Percentiles rank a stretch among this genome's conserved stretches.
phyloP scores from a whole-genome alignment of 2,329 filamentous ascomycete genomes.

The Chlorencoelia australis region DNA sequence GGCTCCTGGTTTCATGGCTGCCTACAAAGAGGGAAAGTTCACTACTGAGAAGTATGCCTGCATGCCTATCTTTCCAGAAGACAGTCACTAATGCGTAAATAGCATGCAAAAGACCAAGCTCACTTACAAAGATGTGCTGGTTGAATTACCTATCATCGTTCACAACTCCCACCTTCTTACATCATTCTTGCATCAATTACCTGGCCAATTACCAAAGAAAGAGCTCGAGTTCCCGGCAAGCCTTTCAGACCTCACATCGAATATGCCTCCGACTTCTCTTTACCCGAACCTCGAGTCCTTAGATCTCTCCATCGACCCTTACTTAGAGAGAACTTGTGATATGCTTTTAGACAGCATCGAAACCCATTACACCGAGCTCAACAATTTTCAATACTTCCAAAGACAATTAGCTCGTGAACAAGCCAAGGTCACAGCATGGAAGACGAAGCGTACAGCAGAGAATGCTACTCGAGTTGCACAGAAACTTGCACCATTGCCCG shows the following conservation, averaged over 20 bases:
- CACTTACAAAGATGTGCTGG: constrained; percentile 84
- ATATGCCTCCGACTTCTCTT: constrained; percentile 54
- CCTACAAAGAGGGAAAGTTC: constrained; percentile 94
- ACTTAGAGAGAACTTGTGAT: constrained; percentile 97
- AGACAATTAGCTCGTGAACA: constrained; percentile 89
- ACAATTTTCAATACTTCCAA: constrained; percentile 98
- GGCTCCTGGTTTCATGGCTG: constrained; percentile 76
- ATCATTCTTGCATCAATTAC: constrained; percentile 87
- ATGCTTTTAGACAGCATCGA: constrained; percentile 94
- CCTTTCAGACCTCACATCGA: constrained; percentile 64
- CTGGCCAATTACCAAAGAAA: constrained; percentile 51
- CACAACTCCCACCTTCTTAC: constrained; percentile 98
- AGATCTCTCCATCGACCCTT: constrained; percentile 90
- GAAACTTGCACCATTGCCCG: constrained; percentile 81
- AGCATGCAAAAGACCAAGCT: constrained; percentile 93
- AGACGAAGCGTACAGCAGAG: constrained; percentile 92
- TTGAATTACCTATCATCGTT: constrained; percentile 79
- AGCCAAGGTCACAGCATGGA: constrained; percentile 92
- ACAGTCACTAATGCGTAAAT: constrained; percentile 7
- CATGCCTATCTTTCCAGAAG: neutral
- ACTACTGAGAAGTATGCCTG: constrained; percentile 75
- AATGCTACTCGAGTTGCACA: constrained; percentile 75
- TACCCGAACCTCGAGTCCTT: constrained; percentile 79
- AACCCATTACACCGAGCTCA: constrained; percentile 94
- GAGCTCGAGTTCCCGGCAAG: constrained; percentile 69